These are phyloP conservation scores for Tephrocybe sp. DNA, from an alignment of 768 basidiomycete genomes.

Conservation along the genomic window DNA sequence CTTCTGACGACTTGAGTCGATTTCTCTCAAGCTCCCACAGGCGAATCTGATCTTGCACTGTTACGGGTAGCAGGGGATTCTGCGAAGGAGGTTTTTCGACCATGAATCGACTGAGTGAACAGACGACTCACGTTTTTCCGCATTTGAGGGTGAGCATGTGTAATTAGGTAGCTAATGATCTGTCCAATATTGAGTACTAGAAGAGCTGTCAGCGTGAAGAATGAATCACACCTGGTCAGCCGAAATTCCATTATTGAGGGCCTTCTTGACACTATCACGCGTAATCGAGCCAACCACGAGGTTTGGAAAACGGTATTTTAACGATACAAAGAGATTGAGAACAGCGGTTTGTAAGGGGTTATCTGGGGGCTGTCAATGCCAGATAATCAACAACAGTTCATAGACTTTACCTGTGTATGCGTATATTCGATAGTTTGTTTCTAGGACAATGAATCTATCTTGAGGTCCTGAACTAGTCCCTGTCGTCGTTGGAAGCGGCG, in stretches of 20 bases:
- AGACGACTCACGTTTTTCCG: conserved; percentile 78
- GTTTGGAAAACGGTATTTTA: conserved; percentile 96
- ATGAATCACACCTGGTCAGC: conserved; percentile 78
- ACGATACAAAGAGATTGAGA: conserved; percentile 86
- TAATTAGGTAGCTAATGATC: conserved; percentile 94
- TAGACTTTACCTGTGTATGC: conserved; percentile 83
- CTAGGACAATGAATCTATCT: conserved; percentile 93
- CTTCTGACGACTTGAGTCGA: conserved; percentile 84
- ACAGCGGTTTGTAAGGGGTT: conserved; percentile 97
- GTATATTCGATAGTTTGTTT: conserved; percentile 98
- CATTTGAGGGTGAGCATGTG: conserved; percentile 98
- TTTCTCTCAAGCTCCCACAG: conserved; percentile 97
- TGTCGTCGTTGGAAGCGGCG: conserved; percentile 68
- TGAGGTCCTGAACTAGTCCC: conserved; percentile 56
- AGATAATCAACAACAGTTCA: conserved; percentile 20
- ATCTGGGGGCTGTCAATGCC: conserved; percentile 46
- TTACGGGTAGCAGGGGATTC: conserved; percentile 94
- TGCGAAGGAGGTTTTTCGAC: conserved; percentile 27
- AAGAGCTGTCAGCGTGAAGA: conserved; percentile 15
- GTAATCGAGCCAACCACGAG: conserved; percentile 96
- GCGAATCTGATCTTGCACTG: conserved; percentile 96
- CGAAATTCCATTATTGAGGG: conserved; percentile 91
- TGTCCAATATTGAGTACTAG: conserved; percentile 30
- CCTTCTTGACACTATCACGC: conserved; percentile 92
- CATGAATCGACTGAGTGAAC: no score